Evolutionary conservation across 495 filamentous ascomycete species (phyloP).

Genomic region (Pseudomonodictys pantanalensis): DNA sequence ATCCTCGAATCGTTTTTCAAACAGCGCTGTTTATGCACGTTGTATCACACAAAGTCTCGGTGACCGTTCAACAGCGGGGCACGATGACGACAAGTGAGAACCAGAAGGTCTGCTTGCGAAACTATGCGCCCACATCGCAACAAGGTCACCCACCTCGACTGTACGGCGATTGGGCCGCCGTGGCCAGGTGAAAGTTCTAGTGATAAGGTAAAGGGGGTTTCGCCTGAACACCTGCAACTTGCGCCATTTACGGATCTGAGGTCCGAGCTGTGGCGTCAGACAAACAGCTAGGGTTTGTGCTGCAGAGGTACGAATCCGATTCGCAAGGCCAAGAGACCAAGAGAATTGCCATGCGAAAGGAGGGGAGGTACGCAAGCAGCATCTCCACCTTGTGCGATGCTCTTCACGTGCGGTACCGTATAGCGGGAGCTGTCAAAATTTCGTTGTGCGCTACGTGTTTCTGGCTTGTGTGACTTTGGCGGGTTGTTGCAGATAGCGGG

Average conservation of each 20-base stretch:
- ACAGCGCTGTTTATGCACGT: conserved; percentile 18
- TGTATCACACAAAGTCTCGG: conserved; percentile 16
- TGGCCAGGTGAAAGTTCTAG: neutral
- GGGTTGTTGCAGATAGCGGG: conserved; percentile 3
- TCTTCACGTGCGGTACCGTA: conserved; percentile 27
- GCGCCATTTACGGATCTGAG: conserved; percentile 7
- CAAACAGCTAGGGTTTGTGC: neutral
- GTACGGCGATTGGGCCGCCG: too few species aligned
- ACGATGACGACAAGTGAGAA: conserved; percentile 4
- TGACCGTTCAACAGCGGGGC: neutral
- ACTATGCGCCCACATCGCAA: neutral
- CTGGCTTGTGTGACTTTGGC: conserved; percentile 30
- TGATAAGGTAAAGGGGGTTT: conserved; percentile 1
- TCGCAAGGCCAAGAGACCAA: neutral
- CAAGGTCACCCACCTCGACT: too few species aligned
- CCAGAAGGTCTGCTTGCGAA: conserved; percentile 1
- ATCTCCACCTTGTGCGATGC: neutral
- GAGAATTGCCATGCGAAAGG: neutral
- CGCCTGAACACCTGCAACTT: neutral
- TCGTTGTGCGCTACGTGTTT: conserved; percentile 22
- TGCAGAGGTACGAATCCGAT: neutral
- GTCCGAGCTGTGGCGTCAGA: conserved; percentile 1
- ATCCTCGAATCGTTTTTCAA: conserved; percentile 21
- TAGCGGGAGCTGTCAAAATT: neutral
- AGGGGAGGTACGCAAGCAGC: conserved; percentile 7